Base-by-base conservation (phyloP, 345 rosid species). In the Euphorbia pulcherrima region DNA sequence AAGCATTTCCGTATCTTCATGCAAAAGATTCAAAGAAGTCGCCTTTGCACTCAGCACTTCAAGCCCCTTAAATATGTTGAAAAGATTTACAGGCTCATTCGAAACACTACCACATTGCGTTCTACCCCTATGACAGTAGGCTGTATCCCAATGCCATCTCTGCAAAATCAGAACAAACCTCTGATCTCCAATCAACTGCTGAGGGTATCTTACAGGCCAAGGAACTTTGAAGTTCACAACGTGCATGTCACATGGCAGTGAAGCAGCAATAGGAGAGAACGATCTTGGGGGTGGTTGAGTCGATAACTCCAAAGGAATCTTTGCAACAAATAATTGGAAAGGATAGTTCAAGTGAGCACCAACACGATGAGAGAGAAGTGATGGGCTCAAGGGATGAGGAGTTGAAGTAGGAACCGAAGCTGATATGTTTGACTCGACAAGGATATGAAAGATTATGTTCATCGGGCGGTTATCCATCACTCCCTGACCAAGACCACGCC, bases 401-500 rank as follows among this genome's bases (percentile, higher is more conserved):
- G 77, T 77, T 23, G 88, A 82, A 33, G 76, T 72, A 18, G 82
- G 73, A 68, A 72, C 77, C 29, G 83, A 56, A 3, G 86, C n/a
- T 4, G 82, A 86, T 53, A 87, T 75, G 80, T 83, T 92, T 63
- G 85, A 79, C 67, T 94, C 97, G 0, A 79, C 60, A 74, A 87
- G 80, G 69, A 94, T 71, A 75, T 94, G 96, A 68, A 92, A 92
- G 48, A 88, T 79, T 48, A 87, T 86, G 40, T 85, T 89, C 86
- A 83, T 80, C 29, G 86, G 86, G 2, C 87, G 96, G 69, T 94
- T 94, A 70, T 92, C 99, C 85, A 82, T 78, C 75, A 94, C 93
- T 24, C 99, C 99, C 83, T 89, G 97, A 54, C 99, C 97, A 11
- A 94, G 93, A 68, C 99, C 99, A 78, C 99, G 99, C 2, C 97